phyloP scores from a whole-genome alignment of 805 yeast genomes.

The Wickerhamiella cacticola region DNA sequence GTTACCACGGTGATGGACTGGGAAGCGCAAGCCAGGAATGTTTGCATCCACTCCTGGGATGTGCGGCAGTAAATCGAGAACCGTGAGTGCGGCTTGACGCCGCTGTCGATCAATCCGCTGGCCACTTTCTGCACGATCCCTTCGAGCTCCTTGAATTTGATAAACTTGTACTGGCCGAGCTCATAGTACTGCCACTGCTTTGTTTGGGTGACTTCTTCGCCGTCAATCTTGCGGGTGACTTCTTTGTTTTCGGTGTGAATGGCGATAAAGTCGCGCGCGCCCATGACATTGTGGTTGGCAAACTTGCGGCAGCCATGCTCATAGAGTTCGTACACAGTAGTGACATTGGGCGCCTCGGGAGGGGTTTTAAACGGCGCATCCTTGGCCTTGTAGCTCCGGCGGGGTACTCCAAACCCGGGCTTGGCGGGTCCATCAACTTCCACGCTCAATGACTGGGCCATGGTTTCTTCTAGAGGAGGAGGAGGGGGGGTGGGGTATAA shows the following conservation, averaged over 20 bases:
- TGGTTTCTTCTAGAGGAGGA: background rate
- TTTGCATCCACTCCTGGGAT: constrained; percentile 81
- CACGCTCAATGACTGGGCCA: constrained; percentile 21
- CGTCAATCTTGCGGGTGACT: constrained; percentile 66
- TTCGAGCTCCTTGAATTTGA: constrained; percentile 48
- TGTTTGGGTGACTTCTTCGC: constrained; percentile 55
- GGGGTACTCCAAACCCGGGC: constrained; percentile 29
- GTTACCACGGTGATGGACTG: constrained; percentile 83
- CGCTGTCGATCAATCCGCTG: constrained; percentile 63
- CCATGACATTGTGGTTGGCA: constrained; percentile 48
- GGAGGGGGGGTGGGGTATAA: background rate
- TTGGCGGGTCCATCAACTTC: constrained; percentile 27
- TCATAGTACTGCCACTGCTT: constrained; percentile 86
- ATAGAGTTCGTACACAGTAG: constrained; percentile 57
- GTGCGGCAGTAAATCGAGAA: constrained; percentile 83
- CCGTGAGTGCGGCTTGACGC: constrained; percentile 51
- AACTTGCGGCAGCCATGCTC: constrained; percentile 48
- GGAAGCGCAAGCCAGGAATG: constrained; percentile 62
- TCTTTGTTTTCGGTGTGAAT: constrained; percentile 64
- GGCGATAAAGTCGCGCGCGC: constrained; percentile 65
- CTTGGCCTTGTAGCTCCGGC: constrained; percentile 26
- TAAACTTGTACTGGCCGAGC: constrained; percentile 55
- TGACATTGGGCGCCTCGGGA: constrained; percentile 39
- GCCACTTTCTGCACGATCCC: constrained; percentile 44
- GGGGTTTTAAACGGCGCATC: constrained; percentile 46